Conservation (phyloP, 2,329 filamentous ascomycete genomes). For the Alternaria brassicae region DNA sequence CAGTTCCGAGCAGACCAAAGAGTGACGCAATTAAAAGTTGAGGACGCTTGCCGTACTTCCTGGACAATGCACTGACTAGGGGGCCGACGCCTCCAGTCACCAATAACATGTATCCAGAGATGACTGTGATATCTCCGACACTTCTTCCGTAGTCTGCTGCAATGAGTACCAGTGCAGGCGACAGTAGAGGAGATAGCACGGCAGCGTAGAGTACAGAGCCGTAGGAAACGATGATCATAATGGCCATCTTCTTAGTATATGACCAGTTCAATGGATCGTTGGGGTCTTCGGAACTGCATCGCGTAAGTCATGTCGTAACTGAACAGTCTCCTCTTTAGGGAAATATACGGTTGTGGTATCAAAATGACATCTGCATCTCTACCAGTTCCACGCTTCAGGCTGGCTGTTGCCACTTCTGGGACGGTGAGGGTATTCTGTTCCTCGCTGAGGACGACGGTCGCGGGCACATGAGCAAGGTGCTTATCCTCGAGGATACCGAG, state of each 20-base stretch:
- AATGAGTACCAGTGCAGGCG: slow-evolving; percentile 46
- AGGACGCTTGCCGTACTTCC: slow-evolving; percentile 46
- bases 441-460: slow-evolving; percentile 44
- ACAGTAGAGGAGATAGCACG: slow-evolving; percentile 44
- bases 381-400: slow-evolving; percentile 43
- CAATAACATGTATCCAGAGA: slow-evolving; percentile 49
- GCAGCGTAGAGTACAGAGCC: slow-evolving; percentile 46
- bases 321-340: slow-evolving; percentile 29
- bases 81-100: slow-evolving; percentile 46
- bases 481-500: slow-evolving; percentile 45
- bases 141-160: slow-evolving; percentile 36
- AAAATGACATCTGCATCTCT: slow-evolving; percentile 44
- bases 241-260: slow-evolving; percentile 39
- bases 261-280: slow-evolving; percentile 50
- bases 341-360: slow-evolving; percentile 44
- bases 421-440: slow-evolving; percentile 19
- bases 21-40: slow-evolving; percentile 41
- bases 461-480: slow-evolving; percentile 44
- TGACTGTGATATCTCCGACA: slow-evolving; percentile 45
- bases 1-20: slow-evolving; percentile 41
- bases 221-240: slow-evolving; percentile 44
- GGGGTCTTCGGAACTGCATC: slow-evolving; percentile 36
- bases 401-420: slow-evolving; percentile 22
- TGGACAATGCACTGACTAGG: slow-evolving; percentile 39
- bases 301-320: slow-evolving; percentile 50